Percentiles rank a stretch among this genome's conserved stretches.
Conservation (phyloP, 1,139 yeast species). For the Nakaseomyces uthaithaninus region DNA sequence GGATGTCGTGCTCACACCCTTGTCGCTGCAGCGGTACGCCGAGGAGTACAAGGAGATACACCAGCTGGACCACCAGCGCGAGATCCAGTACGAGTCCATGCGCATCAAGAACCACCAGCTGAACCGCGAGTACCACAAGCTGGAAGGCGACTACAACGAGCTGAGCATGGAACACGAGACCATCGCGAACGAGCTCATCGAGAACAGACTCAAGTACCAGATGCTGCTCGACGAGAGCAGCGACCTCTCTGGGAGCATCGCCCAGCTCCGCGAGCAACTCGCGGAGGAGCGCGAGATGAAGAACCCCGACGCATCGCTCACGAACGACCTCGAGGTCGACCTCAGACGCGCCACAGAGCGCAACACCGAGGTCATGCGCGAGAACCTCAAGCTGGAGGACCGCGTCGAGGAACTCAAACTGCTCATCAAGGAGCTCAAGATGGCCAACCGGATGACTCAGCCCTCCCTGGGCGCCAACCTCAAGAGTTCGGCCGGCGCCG, state of each 20-base stretch:
- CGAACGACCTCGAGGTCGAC: slow-evolving; percentile 34
- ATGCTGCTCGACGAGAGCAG: slow-evolving; percentile 58
- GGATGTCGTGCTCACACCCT: slow-evolving; percentile 55
- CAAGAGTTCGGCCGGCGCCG: background rate
- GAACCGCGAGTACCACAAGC: slow-evolving; percentile 60
- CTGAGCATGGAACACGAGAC: slow-evolving; percentile 70
- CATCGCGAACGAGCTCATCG: slow-evolving; percentile 63
- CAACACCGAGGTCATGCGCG: slow-evolving; percentile 48
- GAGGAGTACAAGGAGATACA: slow-evolving; percentile 67
- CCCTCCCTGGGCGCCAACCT: slow-evolving; percentile 8
- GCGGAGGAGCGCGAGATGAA: slow-evolving; percentile 28
- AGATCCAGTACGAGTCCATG: slow-evolving; percentile 58
- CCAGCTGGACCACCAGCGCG: slow-evolving; percentile 55
- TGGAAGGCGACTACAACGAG: slow-evolving; percentile 58
- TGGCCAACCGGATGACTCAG: slow-evolving; percentile 8
- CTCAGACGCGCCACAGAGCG: slow-evolving; percentile 46
- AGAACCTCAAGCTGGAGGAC: slow-evolving; percentile 45
- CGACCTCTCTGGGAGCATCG: slow-evolving; percentile 45
- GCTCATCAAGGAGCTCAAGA: slow-evolving; percentile 23
- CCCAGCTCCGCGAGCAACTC: slow-evolving; percentile 37
- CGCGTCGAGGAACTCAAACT: slow-evolving; percentile 24
- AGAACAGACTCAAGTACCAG: slow-evolving; percentile 52
- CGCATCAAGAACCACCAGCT: slow-evolving; percentile 61
- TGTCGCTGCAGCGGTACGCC: slow-evolving; percentile 57
- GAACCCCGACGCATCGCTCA: slow-evolving; percentile 24